phyloP scores from a whole-genome alignment of 306 rosid genomes.

The Nissolia schottii region DNA sequence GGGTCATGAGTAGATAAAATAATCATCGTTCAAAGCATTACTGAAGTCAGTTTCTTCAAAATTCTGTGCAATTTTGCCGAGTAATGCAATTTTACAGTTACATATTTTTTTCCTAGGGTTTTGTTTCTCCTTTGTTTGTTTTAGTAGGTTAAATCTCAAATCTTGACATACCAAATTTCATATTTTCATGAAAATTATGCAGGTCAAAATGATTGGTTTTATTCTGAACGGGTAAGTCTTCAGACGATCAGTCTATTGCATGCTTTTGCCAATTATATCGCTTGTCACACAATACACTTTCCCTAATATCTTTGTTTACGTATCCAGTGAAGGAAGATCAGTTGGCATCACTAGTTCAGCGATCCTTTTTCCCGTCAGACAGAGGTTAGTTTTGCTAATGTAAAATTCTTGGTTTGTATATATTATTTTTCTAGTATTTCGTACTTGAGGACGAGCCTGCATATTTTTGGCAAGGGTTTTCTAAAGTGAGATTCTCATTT shows the following conservation, averaged over 20 bases:
- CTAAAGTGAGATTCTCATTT: no score
- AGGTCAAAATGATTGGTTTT: constrained; percentile 51
- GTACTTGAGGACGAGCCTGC: background rate
- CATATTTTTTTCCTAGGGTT: background rate
- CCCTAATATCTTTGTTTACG: background rate
- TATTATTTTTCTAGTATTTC: constrained; percentile 4
- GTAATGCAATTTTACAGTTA: background rate
- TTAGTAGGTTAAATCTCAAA: background rate
- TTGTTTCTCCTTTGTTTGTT: background rate
- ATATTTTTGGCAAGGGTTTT: no score
- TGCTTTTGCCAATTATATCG: background rate
- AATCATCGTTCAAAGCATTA: background rate
- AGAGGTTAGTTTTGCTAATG: constrained; percentile 10
- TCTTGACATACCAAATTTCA: background rate
- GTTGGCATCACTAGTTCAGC: background rate
- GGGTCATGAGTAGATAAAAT: background rate
- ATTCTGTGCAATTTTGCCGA: background rate
- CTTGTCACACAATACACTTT: background rate
- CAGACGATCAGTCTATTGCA: constrained; percentile 8
- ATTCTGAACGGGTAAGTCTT: constrained; percentile 41
- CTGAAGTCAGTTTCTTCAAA: background rate
- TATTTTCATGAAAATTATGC: constrained; percentile 33
- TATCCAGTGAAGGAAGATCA: constrained; percentile 11
- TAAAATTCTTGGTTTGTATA: background rate
- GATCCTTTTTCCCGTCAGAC: background rate